Base-by-base conservation (phyloP, 2,329 filamentous ascomycete genomes). In the Calonectria ilicicola region DNA sequence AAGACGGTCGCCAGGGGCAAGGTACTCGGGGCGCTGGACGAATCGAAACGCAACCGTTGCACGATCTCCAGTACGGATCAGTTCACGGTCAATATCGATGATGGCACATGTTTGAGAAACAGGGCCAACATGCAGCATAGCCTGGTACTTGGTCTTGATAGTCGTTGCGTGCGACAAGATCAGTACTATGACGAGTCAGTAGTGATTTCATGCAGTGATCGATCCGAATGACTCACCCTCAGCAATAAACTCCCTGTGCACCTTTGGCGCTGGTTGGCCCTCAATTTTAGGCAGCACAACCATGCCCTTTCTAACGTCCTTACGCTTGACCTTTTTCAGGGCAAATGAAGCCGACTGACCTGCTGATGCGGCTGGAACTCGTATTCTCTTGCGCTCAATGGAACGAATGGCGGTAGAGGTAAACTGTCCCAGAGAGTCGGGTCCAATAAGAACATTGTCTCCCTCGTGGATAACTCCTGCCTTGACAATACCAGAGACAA, bases 241-340 rank as follows among this genome's bases (percentile, higher is more conserved):
- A 15, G 94, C 94, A 49, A 96, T 87, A 80, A 96, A 96, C 81
- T 95, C 93, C 40, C 90, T 87, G 80, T 93, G 90, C 14, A 95
- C 94, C 76, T 92, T 97, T 75, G 87, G 94, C 79, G 81, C 87
- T 0, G 93, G 91, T 74, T 93, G 89, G 66, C 91, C 92, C 65
- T 97, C 94, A 15, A 93, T 85, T 82, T 96, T 97, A 53, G 95
- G 94, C 35, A 99, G 87, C 5, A 98, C 95, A 1, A 99, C 97
- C 96, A 98, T 98, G 35, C 97, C 97, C 87, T 99, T 99, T 15
- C 97, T 91, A 0, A 99, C 96, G 77, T 98, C 96, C 83, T 96
- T 98, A 49, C 96, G 89, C 62, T 95, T 92, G 3, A 98, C 90
- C 74, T 95, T 93, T 77, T 97, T 96, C 66, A 99, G 84, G 0